These are phyloP conservation scores for Mycosphaerella arachidis DNA, from an alignment of 2,329 filamentous ascomycete species.

Conservation along the genomic window DNA sequence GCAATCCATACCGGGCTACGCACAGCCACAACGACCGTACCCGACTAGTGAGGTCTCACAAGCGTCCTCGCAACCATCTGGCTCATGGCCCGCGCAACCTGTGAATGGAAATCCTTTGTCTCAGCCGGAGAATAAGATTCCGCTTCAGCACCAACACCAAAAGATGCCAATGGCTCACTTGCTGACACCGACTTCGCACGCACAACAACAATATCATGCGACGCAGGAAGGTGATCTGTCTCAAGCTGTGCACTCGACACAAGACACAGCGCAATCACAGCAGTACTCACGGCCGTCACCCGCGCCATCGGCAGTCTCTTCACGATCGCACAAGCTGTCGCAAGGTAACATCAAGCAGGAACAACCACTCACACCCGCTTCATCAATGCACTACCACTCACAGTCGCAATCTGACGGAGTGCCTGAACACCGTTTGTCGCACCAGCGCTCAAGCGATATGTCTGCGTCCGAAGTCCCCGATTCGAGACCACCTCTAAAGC, in stretches of 20 bases:
- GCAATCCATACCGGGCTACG: constrained; percentile 11
- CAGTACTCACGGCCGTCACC: neutral
- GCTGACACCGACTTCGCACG: constrained; percentile 25
- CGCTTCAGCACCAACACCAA: constrained; percentile 25
- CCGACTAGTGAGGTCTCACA: constrained; percentile 21
- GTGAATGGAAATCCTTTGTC: constrained; percentile 20
- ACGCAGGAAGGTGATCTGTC: neutral
- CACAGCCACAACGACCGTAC: constrained; percentile 16
- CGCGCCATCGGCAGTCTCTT: neutral
- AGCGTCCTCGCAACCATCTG: constrained; percentile 15
- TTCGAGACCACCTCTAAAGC: constrained; percentile 21
- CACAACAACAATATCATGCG: neutral
- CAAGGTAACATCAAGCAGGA: neutral
- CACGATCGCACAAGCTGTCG: neutral
- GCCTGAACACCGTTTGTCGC: neutral
- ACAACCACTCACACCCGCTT: neutral
- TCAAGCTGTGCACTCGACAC: neutral
- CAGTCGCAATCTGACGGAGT: neutral
- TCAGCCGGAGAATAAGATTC: constrained; percentile 15
- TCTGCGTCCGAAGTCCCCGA: neutral
- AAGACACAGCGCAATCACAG: neutral
- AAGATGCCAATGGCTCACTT: constrained; percentile 31
- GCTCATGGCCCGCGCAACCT: constrained; percentile 10
- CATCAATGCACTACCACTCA: neutral
- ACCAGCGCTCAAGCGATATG: neutral